Conservation (phyloP, 2,329 filamentous ascomycete genomes). For the Sordariomycetes sp. region DNA sequence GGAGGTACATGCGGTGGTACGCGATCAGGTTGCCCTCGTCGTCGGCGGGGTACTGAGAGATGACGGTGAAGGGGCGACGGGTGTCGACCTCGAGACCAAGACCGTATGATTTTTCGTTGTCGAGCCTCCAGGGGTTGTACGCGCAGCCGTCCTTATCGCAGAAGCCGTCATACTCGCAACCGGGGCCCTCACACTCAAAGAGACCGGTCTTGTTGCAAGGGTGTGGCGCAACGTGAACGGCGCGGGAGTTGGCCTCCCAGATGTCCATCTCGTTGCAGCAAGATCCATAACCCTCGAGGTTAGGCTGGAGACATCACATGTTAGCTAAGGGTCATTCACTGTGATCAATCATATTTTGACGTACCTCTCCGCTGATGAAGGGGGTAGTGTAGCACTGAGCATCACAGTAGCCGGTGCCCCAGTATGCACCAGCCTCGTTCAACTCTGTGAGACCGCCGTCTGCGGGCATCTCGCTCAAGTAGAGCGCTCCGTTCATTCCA, state of each 20-base stretch:
- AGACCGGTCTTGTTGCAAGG: conserved; percentile 34
- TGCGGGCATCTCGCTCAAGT: conserved; percentile 45
- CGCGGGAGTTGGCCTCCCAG: conserved; percentile 41
- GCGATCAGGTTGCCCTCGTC: conserved; percentile 25
- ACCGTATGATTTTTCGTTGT: conserved; percentile 21
- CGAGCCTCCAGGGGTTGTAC: conserved; percentile 30
- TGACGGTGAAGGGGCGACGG: conserved; percentile 29
- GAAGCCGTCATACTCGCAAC: conserved; percentile 26
- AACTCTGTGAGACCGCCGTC: conserved; percentile 48
- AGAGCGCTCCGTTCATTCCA: conserved; percentile 59
- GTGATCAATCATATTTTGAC: conserved; percentile 6
- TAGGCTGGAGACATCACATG: conserved; percentile 23
- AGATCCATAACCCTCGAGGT: conserved; percentile 30
- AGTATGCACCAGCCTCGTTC: conserved; percentile 49
- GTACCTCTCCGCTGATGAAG: conserved; percentile 41
- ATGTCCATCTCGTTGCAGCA: conserved; percentile 49
- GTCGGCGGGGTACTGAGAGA: conserved; percentile 38
- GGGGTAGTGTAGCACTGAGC: conserved; percentile 43
- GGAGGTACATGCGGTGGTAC: conserved; percentile 39
- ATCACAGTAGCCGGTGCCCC: conserved; percentile 57
- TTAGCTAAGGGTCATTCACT: background rate
- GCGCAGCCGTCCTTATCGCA: conserved; percentile 35
- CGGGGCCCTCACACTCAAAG: conserved; percentile 31
- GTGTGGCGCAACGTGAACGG: conserved; percentile 37
- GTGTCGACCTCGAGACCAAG: conserved; percentile 25